A percentile compares a stretch with the other conserved stretches of the same genome.
phyloP scores from a whole-genome alignment of 257 asterid genomes.

The Misopates orontium region DNA sequence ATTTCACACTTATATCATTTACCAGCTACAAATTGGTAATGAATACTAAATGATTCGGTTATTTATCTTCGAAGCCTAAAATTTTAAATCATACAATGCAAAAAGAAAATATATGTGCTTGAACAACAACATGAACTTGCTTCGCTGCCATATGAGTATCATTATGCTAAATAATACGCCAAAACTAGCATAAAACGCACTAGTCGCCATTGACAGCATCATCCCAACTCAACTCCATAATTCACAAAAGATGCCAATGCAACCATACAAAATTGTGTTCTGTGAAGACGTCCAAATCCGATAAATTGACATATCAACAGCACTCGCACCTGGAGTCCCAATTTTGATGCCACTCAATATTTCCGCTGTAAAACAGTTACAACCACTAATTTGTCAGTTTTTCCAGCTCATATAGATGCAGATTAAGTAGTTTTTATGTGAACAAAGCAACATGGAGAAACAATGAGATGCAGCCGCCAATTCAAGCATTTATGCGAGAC shows the following conservation, averaged over 20 bases:
- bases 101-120: neutral
- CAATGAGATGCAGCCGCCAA: neutral
- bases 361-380: slow-evolving; percentile 36
- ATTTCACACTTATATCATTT: no score
- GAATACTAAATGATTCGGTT: no score
- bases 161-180: neutral
- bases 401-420: neutral
- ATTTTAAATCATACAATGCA: no score
- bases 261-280: neutral
- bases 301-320: no score
- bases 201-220: neutral
- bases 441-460: neutral
- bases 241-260: neutral
- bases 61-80: no score
- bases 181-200: neutral
- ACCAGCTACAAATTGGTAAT: no score
- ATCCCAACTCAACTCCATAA: neutral
- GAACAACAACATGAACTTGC: neutral
- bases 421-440: neutral
- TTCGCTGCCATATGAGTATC: neutral
- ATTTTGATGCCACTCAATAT: slow-evolving; percentile 22
- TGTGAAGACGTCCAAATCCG: neutral
- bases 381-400: neutral
- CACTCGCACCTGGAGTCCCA: neutral
- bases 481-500: neutral